Evolutionary conservation across 805 yeast species (phyloP), one percentile per base, ranked within the genome.

Genomic region (Scheffersomyces stipitis): DNA sequence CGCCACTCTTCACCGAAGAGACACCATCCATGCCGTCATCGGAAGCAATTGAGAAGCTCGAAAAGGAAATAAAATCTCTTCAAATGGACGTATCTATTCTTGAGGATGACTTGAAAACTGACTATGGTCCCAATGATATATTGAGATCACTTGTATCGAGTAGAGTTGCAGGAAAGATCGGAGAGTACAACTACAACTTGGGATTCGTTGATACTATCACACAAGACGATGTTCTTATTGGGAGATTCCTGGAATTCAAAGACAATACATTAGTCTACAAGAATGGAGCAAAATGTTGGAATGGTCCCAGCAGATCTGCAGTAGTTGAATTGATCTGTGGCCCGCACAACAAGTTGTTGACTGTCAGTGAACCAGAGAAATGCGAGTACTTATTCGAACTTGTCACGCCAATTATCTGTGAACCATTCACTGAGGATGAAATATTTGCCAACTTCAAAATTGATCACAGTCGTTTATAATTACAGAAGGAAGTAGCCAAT

Each of bases 201-300:
- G 81, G 84, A 34, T 71, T 79, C 45, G 64, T 71, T 17, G 83
- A 78, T 14, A 59, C 76, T 4, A 64, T 84, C 7, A 65, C 67
- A 36, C 96, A 87, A 56, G 73, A 64, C 38, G 51, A 65, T 27
- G 70, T 76, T 0, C 60, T 64, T 20, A 72, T 86, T 34, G 95
- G 95, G 2, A 48, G 37, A 10, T 73, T 48, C 33, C 34, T 46
- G 3, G 48, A 45, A 10, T 52, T 48, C 24, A 51, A 58, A 26
- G 60, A 56, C 49, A 42, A 62, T 43, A 35, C 58, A 49, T 32
- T 61, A 49, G 64, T 64, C 22, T 93, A 70, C 54, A 66, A 59
- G 3, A 54, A 67, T 14, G 99, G 99, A 15, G 81, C 80, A 28
- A 76, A 72, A 53, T 93, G 99, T 61, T 91, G 98, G 96, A 86